A percentile compares a stretch with the other conserved stretches of the same genome.
Conservation (phyloP, 2,329 filamentous ascomycete genomes). For the Aspergillus pseudoglaucus region DNA sequence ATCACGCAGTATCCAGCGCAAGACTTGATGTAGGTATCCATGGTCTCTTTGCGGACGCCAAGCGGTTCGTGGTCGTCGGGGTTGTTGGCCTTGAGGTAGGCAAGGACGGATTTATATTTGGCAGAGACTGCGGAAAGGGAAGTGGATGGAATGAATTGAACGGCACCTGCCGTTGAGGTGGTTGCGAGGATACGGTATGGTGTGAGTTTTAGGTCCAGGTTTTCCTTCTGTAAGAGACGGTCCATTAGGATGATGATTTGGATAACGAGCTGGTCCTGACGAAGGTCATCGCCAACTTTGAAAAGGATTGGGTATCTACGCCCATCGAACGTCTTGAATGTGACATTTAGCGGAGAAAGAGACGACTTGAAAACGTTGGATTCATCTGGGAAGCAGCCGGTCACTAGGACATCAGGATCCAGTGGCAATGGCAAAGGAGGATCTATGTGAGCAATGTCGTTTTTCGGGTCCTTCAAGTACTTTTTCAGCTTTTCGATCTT, state of each 20-base stretch:
- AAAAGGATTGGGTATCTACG: conserved; percentile 87
- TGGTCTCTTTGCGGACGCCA: conserved; percentile 81
- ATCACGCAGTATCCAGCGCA: conserved; percentile 98
- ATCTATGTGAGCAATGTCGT: conserved; percentile 76
- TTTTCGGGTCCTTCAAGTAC: conserved; percentile 79
- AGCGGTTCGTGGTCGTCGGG: conserved; percentile 75
- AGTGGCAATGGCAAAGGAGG: conserved; percentile 81
- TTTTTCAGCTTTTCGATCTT: conserved; percentile 82
- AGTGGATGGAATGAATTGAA: conserved; percentile 86
- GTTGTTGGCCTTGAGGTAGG: conserved; percentile 83
- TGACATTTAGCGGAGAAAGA: conserved; percentile 81
- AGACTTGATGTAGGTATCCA: conserved; percentile 93
- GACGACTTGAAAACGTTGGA: conserved; percentile 94
- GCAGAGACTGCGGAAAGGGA: conserved; percentile 75
- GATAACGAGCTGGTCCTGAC: conserved; percentile 94
- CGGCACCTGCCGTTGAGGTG: conserved; percentile 78
- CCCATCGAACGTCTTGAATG: conserved; percentile 74
- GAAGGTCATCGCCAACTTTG: conserved; percentile 92
- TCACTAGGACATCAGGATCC: conserved; percentile 74
- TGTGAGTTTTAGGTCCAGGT: conserved; percentile 87
- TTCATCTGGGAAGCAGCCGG: conserved; percentile 74
- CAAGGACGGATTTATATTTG: conserved; percentile 72
- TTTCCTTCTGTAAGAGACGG: conserved; percentile 87
- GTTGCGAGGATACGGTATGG: conserved; percentile 96
- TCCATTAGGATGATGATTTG: conserved; percentile 99